Conservation (phyloP, 2,329 filamentous ascomycete genomes). For the Trichoderma cornu-damae region DNA sequence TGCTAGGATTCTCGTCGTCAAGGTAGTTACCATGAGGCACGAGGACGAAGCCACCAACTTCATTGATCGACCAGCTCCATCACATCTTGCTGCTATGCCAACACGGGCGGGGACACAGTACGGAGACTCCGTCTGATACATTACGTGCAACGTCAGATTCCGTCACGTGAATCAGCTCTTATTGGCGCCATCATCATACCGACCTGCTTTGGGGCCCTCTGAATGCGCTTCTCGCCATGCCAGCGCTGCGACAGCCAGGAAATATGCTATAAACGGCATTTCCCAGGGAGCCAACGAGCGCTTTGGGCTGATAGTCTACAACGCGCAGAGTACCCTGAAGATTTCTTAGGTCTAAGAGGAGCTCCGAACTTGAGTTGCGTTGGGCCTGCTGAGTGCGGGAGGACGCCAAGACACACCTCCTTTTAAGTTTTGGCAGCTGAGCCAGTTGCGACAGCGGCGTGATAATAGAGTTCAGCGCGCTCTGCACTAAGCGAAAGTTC, state of each 20-base stretch:
- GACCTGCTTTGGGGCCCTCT: not conserved
- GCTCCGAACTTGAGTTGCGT: not conserved
- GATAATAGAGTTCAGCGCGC: constrained; percentile 1
- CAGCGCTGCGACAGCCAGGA: not conserved
- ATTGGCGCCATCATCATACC: too few relatives aligned
- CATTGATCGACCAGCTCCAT: constrained; percentile 1
- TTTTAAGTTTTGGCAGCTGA: not conserved
- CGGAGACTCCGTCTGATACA: too few relatives aligned
- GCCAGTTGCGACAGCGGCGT: constrained; percentile 7
- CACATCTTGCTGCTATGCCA: too few relatives aligned
- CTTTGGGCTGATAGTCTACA: not conserved
- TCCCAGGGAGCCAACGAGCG: not conserved
- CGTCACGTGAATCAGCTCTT: constrained; percentile 5
- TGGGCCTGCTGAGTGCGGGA: not conserved
- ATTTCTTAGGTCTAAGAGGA: not conserved
- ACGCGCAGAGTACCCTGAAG: not conserved
- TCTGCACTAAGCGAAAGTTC: constrained; percentile 1
- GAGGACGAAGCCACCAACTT: constrained; percentile 19
- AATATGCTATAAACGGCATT: not conserved
- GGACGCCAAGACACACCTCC: not conserved
- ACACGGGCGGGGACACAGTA: too few relatives aligned
- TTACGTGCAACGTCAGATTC: not conserved
- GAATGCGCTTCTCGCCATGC: not conserved
- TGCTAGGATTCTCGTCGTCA: not conserved
- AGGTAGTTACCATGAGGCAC: not conserved